These are phyloP conservation scores for Blumeriella jaapii DNA, from an alignment of 2,329 filamentous ascomycete genomes.

Conservation along the genomic window DNA sequence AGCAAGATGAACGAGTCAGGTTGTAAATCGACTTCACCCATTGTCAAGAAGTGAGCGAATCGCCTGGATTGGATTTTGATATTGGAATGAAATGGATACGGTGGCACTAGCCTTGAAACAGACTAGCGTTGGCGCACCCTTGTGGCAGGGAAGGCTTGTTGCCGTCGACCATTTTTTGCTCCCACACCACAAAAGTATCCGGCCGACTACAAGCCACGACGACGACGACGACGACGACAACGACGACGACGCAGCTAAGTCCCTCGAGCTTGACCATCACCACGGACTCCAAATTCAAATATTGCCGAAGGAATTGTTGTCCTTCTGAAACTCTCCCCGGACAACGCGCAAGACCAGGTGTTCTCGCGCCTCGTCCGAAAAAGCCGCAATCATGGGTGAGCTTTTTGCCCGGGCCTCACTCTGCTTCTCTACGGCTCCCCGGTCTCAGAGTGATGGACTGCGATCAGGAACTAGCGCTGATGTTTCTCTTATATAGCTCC, in stretches of 20 bases:
- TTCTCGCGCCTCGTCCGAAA: constrained; percentile 34
- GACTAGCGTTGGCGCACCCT: no score
- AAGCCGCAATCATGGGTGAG: constrained; percentile 53
- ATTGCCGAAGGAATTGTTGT: constrained; percentile 15
- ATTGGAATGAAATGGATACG: no score
- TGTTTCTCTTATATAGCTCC: constrained; percentile 51
- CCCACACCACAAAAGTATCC: constrained; percentile 7
- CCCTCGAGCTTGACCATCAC: constrained; percentile 14
- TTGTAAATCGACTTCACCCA: no score
- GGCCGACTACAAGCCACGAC: no score
- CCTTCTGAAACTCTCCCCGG: constrained; percentile 17
- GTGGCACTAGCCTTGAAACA: no score
- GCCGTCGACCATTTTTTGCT: no score
- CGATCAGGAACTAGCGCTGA: constrained; percentile 30
- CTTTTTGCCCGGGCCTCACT: constrained; percentile 15
- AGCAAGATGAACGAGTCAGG: no score
- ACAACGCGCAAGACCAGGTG: constrained; percentile 24
- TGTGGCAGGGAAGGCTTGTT: no score
- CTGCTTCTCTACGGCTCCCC: constrained; percentile 4
- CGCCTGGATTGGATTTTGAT: no score
- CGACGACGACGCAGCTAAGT: no score
- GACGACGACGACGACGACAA: no score
- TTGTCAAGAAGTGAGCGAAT: no score
- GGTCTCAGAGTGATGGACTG: background rate
- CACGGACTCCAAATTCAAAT: constrained; percentile 3